phyloP scores from a whole-genome alignment of 306 rosid genomes.

The Prunus davidiana region DNA sequence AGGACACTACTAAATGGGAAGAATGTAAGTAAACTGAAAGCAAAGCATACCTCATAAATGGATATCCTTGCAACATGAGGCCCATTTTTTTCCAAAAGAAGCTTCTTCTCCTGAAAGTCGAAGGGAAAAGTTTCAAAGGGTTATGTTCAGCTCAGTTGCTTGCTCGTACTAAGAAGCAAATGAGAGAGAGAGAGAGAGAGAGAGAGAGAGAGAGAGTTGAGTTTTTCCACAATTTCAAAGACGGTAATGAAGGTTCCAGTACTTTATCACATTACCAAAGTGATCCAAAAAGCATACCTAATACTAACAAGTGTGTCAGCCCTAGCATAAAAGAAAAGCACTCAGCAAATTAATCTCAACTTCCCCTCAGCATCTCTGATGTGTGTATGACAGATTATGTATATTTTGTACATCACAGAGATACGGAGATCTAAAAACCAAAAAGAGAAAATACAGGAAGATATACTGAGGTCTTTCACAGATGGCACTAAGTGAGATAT shows the following conservation, averaged over 20 bases:
- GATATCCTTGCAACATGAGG: conserved; percentile 83
- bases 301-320: too few relatives aligned
- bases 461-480: background rate
- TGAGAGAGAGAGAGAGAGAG: background rate
- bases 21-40: background rate
- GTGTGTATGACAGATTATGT: too few relatives aligned
- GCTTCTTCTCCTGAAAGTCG: conserved; percentile 71
- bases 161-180: background rate
- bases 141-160: background rate
- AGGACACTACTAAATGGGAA: conserved; percentile 11
- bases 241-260: background rate
- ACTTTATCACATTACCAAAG: background rate
- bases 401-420: background rate
- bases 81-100: conserved; percentile 78
- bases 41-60: conserved; percentile 70
- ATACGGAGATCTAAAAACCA: background rate
- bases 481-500: background rate
- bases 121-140: conserved; percentile 10
- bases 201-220: background rate
- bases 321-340: background rate
- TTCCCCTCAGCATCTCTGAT: too few relatives aligned
- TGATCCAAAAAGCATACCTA: background rate
- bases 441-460: background rate
- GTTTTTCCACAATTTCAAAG: background rate
- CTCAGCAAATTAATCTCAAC: background rate